These are phyloP conservation scores for Monilinia aucupariae DNA, from an alignment of 2,329 filamentous ascomycete species.

Conservation along the genomic window DNA sequence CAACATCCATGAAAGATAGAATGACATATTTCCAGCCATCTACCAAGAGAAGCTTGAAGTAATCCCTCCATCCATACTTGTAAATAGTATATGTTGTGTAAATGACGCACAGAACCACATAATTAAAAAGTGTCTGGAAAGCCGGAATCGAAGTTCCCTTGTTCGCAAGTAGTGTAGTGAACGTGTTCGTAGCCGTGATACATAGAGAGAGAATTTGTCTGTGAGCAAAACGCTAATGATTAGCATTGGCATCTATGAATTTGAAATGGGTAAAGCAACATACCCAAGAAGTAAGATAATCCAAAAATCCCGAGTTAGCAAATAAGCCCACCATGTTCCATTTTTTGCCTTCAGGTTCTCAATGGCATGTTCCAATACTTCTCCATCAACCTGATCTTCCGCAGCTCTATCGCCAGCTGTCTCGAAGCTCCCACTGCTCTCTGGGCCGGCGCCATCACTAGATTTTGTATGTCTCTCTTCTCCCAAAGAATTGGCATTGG, in stretches of 20 bases:
- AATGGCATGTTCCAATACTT: slow-evolving; percentile 40
- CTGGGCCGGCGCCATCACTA: slow-evolving; percentile 25
- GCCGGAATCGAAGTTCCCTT: slow-evolving; percentile 77
- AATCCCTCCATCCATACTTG: slow-evolving; percentile 70
- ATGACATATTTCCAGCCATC: slow-evolving; percentile 94
- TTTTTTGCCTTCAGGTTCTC: slow-evolving; percentile 50
- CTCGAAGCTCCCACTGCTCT: slow-evolving; percentile 19
- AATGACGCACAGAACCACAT: slow-evolving; percentile 73
- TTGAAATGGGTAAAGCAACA: slow-evolving; percentile 29
- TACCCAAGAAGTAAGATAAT: slow-evolving; percentile 70
- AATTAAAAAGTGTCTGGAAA: slow-evolving; percentile 95
- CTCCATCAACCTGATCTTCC: slow-evolving; percentile 22
- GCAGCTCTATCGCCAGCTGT: slow-evolving; percentile 15
- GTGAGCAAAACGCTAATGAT: background rate
- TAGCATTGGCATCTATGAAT: background rate
- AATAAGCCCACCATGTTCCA: slow-evolving; percentile 63
- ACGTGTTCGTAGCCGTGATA: slow-evolving; percentile 89
- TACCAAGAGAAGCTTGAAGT: slow-evolving; percentile 54
- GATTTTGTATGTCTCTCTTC: slow-evolving; percentile 24
- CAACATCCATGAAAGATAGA: slow-evolving; percentile 85
- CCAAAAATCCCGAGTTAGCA: slow-evolving; percentile 84
- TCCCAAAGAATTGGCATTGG: slow-evolving; percentile 16
- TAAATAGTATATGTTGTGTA: slow-evolving; percentile 78
- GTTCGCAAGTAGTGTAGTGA: slow-evolving; percentile 66
- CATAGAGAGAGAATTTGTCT: slow-evolving; percentile 79